These are phyloP conservation scores for Madurella fahalii DNA, from an alignment of 2,329 filamentous ascomycete species.

Conservation along the genomic window DNA sequence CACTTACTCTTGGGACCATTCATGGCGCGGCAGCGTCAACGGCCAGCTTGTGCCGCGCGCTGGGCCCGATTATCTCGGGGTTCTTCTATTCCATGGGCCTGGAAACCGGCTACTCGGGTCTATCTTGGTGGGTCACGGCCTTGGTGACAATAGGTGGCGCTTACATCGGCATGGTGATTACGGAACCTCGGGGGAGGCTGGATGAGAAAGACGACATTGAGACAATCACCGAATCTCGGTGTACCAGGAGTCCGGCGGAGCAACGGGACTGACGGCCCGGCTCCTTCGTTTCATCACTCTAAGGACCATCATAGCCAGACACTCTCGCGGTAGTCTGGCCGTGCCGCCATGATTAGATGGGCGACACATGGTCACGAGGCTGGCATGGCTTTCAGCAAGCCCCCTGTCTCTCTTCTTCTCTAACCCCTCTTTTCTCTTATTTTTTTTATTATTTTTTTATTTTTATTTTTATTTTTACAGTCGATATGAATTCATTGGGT, in stretches of 20 bases:
- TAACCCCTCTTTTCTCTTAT: too few relatives aligned
- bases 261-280: background rate
- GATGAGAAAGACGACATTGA: constrained; percentile 35
- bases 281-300: background rate
- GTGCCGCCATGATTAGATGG: constrained; percentile 5
- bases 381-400: too few relatives aligned
- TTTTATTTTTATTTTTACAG: background rate
- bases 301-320: constrained; percentile 1
- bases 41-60: constrained; percentile 80
- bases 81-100: constrained; percentile 78
- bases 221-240: constrained; percentile 2
- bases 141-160: constrained; percentile 71
- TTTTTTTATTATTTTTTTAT: background rate
- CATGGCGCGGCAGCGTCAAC: constrained; percentile 91
- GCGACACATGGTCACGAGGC: background rate
- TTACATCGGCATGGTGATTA: constrained; percentile 70
- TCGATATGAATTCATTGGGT: background rate
- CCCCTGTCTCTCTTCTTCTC: too few relatives aligned
- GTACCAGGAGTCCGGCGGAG: background rate
- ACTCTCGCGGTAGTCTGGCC: background rate
- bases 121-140: constrained; percentile 91
- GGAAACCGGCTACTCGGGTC: constrained; percentile 73
- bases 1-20: constrained; percentile 80
- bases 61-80: constrained; percentile 85
- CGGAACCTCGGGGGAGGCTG: constrained; percentile 52